phyloP scores from a whole-genome alignment of 352 stramenopile genomes.

The Phytophthora pini region DNA sequence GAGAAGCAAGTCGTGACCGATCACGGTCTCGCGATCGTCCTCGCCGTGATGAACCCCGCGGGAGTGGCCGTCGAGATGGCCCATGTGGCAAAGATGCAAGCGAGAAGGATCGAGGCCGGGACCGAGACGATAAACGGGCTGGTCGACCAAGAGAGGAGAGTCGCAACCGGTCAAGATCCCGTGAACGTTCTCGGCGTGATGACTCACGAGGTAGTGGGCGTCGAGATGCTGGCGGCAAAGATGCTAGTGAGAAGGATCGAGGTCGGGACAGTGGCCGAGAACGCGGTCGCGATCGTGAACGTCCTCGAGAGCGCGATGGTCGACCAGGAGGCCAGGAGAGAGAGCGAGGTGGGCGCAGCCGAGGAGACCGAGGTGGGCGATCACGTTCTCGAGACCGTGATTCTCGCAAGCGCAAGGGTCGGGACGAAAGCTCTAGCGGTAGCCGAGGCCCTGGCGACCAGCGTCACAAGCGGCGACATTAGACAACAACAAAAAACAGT shows the following conservation, averaged over 20 bases:
- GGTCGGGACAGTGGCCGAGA: constrained; percentile 16
- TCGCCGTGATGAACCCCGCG: constrained; percentile 34
- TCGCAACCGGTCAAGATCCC: constrained; percentile 22
- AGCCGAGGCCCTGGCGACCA: constrained; percentile 35
- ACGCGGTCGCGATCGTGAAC: constrained; percentile 33
- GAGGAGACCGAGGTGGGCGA: constrained; percentile 43
- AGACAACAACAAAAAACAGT: constrained; percentile 31
- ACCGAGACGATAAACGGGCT: constrained; percentile 29
- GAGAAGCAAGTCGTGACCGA: constrained; percentile 63
- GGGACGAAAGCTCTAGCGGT: constrained; percentile 52
- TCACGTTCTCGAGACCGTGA: constrained; percentile 71
- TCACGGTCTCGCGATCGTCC: constrained; percentile 60
- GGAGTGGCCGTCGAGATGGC: constrained; percentile 34
- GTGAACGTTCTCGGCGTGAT: constrained; percentile 32
- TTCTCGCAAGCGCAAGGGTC: constrained; percentile 65
- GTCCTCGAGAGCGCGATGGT: constrained; percentile 42
- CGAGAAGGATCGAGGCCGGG: constrained; percentile 26
- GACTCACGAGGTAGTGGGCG: constrained; percentile 10
- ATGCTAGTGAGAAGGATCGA: constrained; percentile 9
- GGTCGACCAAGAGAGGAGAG: constrained; percentile 3
- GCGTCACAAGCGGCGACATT: constrained; percentile 61
- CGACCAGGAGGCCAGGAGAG: constrained; percentile 40
- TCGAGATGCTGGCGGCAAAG: constrained; percentile 13
- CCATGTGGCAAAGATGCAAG: constrained; percentile 20
- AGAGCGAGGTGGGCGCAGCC: constrained; percentile 34